Percentiles rank a stretch among this genome's conserved stretches.
phyloP scores from a whole-genome alignment of 2,329 filamentous ascomycete genomes.

The Trichoderma oligosporum region DNA sequence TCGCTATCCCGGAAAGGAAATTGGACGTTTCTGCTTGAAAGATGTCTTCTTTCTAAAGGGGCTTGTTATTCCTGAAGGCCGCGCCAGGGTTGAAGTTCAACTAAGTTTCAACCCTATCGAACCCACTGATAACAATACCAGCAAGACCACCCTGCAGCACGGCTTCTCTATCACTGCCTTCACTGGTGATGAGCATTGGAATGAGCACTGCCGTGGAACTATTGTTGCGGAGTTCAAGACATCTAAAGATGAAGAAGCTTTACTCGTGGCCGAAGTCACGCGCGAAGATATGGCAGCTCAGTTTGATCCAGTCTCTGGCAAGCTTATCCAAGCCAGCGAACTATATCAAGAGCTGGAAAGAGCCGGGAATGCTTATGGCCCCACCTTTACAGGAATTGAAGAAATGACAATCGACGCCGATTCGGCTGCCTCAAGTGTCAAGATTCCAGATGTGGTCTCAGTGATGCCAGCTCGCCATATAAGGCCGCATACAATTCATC shows the following conservation, averaged over 20 bases:
- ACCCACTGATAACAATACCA: constrained; percentile 30
- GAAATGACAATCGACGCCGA: not conserved
- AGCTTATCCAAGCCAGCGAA: not conserved
- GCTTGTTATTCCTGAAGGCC: not conserved
- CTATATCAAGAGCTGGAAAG: not conserved
- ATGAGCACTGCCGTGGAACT: not conserved
- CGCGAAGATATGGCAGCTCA: not conserved
- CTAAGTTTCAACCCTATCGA: constrained; percentile 26
- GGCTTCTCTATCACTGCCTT: not conserved
- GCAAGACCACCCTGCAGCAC: not conserved
- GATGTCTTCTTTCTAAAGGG: not conserved
- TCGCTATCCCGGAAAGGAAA: not conserved
- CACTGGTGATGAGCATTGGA: not conserved
- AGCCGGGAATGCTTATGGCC: not conserved
- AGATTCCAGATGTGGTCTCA: constrained; percentile 46
- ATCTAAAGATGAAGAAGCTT: not conserved
- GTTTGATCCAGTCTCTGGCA: not conserved
- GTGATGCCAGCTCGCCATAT: constrained; percentile 52
- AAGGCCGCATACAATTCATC: constrained; percentile 52
- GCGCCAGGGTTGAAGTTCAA: not conserved
- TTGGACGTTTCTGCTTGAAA: not conserved
- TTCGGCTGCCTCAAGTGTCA: constrained; percentile 32
- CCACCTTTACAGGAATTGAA: not conserved
- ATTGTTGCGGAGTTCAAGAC: not conserved
- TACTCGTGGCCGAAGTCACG: not conserved